Evolutionary conservation across 352 stramenopile genomes (phyloP), one percentile per base, ranked within the genome.

Genomic region (Phytopythium vexans): DNA sequence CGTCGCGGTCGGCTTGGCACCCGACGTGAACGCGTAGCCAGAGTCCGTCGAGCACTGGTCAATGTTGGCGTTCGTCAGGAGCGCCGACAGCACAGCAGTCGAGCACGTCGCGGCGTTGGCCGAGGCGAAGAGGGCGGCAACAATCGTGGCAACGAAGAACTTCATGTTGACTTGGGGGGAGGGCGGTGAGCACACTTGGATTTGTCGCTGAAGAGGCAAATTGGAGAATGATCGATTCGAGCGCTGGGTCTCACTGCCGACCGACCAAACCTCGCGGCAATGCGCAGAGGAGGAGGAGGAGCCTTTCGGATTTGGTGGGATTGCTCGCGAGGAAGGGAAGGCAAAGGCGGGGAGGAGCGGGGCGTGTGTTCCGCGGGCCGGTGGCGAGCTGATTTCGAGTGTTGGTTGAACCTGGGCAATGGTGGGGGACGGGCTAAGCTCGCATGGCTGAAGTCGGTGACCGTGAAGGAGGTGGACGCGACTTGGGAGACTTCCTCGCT

Each of bases 151-250:
- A 9, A 39, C 52, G 41, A 71, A 68, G 37, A 51, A 65, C 51
- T 67, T 71, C 58, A 71, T 71, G 36, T 54, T 64, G 46, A 54
- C 41, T 33, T 33, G 5, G 15, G 36, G 50, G 36, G 7, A 37
- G 37, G 37, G 45, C 12, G 27, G 36, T 40, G 38, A 44, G 16
- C 37, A 50, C 15, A 33, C 15, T 21, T 40, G 56, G 47, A 55
- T 69, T 70, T 70, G 60, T 67, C 65, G 65, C 38, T 63, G 57
- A 57, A 43, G 47, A 62, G 57, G 65, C 56, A 64, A 70, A 70
- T 70, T 73, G 57, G 43, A 52, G 41, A 70, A 54, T 72, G 64
- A 72, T 38, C 38, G 21, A 52, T 42, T 8, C 40, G 49, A 8
- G 16, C 33, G 34, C 41, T 42, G 41, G 39, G 21, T 27, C 21